phyloP scores from a whole-genome alignment of 768 basidiomycete genomes.

The Hygrophorus russula region DNA sequence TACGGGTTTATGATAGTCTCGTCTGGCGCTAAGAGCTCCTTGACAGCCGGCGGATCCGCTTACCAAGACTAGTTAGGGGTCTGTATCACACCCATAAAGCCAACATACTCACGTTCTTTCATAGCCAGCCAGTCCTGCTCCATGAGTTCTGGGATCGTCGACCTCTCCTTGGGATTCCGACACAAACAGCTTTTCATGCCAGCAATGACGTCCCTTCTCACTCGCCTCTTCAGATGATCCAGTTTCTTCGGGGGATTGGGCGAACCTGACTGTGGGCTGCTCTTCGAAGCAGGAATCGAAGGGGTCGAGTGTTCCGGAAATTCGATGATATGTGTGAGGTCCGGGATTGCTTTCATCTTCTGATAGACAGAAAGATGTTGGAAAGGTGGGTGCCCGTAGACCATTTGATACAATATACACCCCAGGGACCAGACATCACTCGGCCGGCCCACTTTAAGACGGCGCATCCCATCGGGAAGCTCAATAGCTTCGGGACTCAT shows the following conservation, averaged over 20 bases:
- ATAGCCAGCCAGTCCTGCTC: conserved; percentile 70
- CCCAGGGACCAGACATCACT: conserved; percentile 98
- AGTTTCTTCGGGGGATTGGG: conserved; percentile 40
- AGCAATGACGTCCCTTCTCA: conserved; percentile 65
- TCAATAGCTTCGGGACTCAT: conserved; percentile 99
- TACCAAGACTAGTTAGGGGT: conserved; percentile 8
- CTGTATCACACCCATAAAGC: neutral
- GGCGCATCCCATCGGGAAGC: conserved; percentile 72
- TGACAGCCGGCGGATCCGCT: conserved; percentile 12
- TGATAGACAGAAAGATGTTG: conserved; percentile 70
- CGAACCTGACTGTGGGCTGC: conserved; percentile 13
- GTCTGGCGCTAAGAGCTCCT: conserved; percentile 29
- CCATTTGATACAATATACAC: conserved; percentile 97
- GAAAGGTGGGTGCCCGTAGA: conserved; percentile 92
- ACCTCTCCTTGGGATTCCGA: conserved; percentile 71
- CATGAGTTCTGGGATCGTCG: conserved; percentile 81
- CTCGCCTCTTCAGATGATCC: conserved; percentile 59
- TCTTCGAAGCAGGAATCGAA: conserved; percentile 26
- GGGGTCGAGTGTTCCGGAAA: conserved; percentile 66
- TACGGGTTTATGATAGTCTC: conserved; percentile 71
- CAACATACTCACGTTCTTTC: conserved; percentile 37
- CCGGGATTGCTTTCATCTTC: conserved; percentile 93
- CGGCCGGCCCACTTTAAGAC: conserved; percentile 89
- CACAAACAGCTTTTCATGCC: conserved; percentile 76
- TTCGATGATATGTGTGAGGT: conserved; percentile 63